phyloP scores from a whole-genome alignment of 257 asterid genomes.

The Solanum corneliomulleri region DNA sequence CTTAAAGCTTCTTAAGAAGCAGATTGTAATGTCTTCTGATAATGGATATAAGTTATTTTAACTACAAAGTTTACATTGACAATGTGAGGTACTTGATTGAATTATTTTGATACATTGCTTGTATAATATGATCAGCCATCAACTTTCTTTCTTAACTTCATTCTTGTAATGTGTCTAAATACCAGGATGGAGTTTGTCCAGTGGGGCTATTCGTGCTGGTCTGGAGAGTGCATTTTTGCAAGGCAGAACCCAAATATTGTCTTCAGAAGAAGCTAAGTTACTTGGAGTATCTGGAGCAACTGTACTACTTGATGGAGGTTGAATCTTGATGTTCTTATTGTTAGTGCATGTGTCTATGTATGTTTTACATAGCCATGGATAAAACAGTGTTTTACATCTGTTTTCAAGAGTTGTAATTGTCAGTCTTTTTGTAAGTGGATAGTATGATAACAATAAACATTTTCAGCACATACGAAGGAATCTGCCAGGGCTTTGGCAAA shows the following conservation, averaged over 20 bases:
- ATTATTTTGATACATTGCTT: not conserved
- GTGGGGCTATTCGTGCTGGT: conserved; percentile 65
- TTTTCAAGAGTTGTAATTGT: not conserved
- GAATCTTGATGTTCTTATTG: not conserved
- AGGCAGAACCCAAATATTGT: conserved; percentile 78
- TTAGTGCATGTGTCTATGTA: not conserved
- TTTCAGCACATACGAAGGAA: conserved; percentile 92
- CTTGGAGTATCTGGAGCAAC: conserved; percentile 60
- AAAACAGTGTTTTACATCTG: not conserved
- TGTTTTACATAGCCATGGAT: not conserved
- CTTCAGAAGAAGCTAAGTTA: conserved; percentile 48
- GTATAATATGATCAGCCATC: not conserved
- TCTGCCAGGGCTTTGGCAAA: conserved; percentile 72
- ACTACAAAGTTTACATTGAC: not conserved
- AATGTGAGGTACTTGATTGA: not conserved
- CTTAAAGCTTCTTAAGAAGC: not conserved
- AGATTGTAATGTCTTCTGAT: not conserved
- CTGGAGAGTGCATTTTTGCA: conserved; percentile 47
- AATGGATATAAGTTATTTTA: not conserved
- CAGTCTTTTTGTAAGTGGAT: not conserved
- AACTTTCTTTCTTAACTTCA: not conserved
- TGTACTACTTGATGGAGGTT: conserved; percentile 88
- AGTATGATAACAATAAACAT: not conserved
- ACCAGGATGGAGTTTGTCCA: conserved; percentile 41
- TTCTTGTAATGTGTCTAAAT: not conserved